phyloP scores from a whole-genome alignment of 2,329 filamentous ascomycete species.

The Penicillium sp. region DNA sequence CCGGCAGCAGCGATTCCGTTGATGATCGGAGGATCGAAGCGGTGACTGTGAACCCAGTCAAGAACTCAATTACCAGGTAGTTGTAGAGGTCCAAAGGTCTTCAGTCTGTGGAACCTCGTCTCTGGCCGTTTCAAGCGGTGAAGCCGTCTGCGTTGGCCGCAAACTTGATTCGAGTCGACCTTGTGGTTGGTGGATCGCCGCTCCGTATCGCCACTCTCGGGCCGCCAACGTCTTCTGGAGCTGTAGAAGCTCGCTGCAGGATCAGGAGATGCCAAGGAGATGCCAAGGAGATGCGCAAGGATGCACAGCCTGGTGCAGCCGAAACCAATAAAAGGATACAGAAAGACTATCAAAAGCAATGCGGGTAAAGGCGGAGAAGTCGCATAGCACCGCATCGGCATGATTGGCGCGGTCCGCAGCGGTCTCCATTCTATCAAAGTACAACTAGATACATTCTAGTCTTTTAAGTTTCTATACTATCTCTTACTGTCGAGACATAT shows the following conservation, averaged over 20 bases:
- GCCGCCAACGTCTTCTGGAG: background rate
- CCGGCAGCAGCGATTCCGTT: constrained; percentile 4
- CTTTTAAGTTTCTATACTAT: too few relatives aligned
- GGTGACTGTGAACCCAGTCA: constrained; percentile 2
- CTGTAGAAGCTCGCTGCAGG: background rate
- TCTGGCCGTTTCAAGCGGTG: constrained; percentile 9
- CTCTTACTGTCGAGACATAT: constrained; percentile 45
- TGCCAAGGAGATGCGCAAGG: background rate
- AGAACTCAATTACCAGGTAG: background rate
- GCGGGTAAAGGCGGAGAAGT: constrained; percentile 14
- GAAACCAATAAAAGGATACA: background rate
- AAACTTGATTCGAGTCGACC: background rate
- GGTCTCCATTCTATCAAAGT: constrained; percentile 2
- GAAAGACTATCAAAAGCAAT: background rate
- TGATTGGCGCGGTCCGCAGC: constrained; percentile 13
- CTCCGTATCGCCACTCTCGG: constrained; percentile 14
- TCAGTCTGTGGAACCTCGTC: background rate
- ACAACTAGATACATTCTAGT: background rate
- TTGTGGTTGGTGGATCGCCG: background rate
- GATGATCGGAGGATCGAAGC: constrained; percentile 14
- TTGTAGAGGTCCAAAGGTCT: background rate
- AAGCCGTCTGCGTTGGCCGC: constrained; percentile 6
- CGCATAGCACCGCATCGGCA: constrained; percentile 1
- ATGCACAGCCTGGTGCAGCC: background rate
- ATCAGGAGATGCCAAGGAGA: background rate